Conservation (phyloP, 2,329 filamentous ascomycete species). For the Stemphylium beticola region DNA sequence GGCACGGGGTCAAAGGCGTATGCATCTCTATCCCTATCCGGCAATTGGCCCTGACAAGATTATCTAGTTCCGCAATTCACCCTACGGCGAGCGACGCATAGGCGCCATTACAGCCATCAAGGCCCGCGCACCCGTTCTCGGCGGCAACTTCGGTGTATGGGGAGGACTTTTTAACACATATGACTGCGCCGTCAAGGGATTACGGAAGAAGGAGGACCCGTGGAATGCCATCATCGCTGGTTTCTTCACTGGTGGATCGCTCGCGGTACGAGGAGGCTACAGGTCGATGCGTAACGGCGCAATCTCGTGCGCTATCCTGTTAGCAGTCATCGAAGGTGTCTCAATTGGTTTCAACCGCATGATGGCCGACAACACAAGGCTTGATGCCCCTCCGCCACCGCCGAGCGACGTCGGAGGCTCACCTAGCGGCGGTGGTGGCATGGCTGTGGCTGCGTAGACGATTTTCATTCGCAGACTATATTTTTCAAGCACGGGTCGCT, state of each 20-base stretch:
- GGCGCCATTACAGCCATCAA: constrained; percentile 96
- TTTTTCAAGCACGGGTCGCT: constrained; percentile 20
- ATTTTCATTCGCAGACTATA: constrained; percentile 15
- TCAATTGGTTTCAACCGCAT: constrained; percentile 95
- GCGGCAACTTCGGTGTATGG: constrained; percentile 98
- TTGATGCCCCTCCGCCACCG: constrained; percentile 66
- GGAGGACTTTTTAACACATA: constrained; percentile 95
- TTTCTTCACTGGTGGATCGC: constrained; percentile 86
- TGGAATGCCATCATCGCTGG: constrained; percentile 98
- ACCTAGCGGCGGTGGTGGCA: constrained; percentile 23
- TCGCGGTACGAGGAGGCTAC: constrained; percentile 89
- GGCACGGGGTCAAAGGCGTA: constrained; percentile 97
- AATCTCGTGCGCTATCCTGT: constrained; percentile 91
- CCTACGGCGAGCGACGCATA: constrained; percentile 90
- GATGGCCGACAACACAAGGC: constrained; percentile 86
- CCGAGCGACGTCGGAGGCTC: constrained; percentile 39
- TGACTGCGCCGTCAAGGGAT: constrained; percentile 94
- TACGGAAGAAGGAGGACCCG: constrained; percentile 92
- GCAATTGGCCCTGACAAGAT: constrained; percentile 12
- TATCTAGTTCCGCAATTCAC: constrained; percentile 47
- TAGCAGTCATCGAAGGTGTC: constrained; percentile 96
- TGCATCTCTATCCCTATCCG: constrained; percentile 42
- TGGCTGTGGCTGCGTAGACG: constrained; percentile 35
- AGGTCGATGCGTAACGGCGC: constrained; percentile 93
- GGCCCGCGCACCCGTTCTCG: constrained; percentile 91